Evolutionary conservation across 2,329 filamentous ascomycete genomes (phyloP).

Genomic region (Microcyclospora pomicola): DNA sequence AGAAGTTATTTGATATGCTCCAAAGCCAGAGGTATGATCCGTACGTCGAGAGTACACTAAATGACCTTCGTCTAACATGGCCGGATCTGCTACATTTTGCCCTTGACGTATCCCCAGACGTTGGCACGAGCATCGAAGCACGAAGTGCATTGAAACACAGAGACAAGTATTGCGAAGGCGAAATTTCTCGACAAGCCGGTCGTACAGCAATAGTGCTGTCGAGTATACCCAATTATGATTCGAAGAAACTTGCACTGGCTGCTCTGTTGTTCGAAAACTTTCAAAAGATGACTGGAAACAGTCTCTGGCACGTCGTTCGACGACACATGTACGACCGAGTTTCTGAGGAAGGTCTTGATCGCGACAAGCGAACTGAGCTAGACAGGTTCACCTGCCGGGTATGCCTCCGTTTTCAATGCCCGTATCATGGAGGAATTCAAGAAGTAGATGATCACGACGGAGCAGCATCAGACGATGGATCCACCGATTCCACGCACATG

Average conservation of each 20-base stretch:
- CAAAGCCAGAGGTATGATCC: slow-evolving; percentile 24
- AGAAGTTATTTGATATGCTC: slow-evolving; percentile 22
- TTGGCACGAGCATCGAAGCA: slow-evolving; percentile 10
- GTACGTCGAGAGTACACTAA: slow-evolving; percentile 23
- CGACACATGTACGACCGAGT: slow-evolving; percentile 11
- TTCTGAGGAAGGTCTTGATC: slow-evolving; percentile 1
- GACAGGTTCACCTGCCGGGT: slow-evolving; percentile 16
- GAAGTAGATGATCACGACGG: slow-evolving; percentile 14
- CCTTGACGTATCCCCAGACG: slow-evolving; percentile 18
- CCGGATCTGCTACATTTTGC: slow-evolving; percentile 27
- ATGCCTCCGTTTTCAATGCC: slow-evolving; percentile 22
- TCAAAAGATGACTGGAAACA: slow-evolving; percentile 21
- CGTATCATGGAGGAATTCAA: slow-evolving; percentile 28
- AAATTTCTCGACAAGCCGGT: slow-evolving; percentile 18
- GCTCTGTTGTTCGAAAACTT: slow-evolving; percentile 26
- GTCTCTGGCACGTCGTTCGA: slow-evolving; percentile 29
- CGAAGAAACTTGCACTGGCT: slow-evolving; percentile 17
- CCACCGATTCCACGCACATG: no score
- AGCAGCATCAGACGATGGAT: background rate
- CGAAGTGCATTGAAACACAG: slow-evolving; percentile 7
- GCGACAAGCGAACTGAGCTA: slow-evolving; percentile 1
- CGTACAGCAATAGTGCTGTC: slow-evolving; percentile 22
- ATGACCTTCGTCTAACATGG: slow-evolving; percentile 24
- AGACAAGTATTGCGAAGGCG: slow-evolving; percentile 19
- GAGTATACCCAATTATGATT: slow-evolving; percentile 15